Evolutionary conservation across 768 basidiomycete species (phyloP), one percentile per base, ranked within the genome.

Genomic region (Naganishia randhawae): DNA sequence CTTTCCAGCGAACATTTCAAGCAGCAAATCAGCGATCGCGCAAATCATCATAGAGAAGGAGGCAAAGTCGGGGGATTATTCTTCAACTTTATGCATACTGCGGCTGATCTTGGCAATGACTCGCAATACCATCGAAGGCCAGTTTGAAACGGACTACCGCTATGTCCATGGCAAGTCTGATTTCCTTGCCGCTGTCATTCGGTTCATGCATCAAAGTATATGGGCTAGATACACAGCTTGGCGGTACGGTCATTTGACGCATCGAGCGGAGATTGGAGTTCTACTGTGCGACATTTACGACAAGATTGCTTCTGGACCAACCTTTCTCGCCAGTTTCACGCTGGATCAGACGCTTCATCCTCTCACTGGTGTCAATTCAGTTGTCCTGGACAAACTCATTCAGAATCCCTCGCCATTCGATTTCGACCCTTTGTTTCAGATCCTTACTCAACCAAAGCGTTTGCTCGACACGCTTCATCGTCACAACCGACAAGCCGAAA

Each of bases 161-260:
- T 50, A 33, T 33, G 54, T 67, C 9, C 66, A 67, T 45, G 22
- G 31, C 41, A 54, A 55, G 25, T 67, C 66, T 10, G 39, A 55
- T 4, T 48, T 55, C 53, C 52, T 67, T 2, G 22, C 54, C n/a
- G 45, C 53, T 13, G 41, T 55, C 53, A 35, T 62, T 11, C 57
- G 41, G 8, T 68, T 62, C 48, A 32, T 68, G 45, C 67, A 62
- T 68, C 67, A 62, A 62, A 45, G 41, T 31, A 50, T 68, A 37
- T 68, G 45, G 67, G 41, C 57, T 32, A 45, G 67, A 29, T 63
- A 63, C 32, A 14, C 55, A 29, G 33, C 51, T 51, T 68, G 66
- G 66, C 37, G 66, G 8, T 67, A 67, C 48, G 50, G 29, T 14
- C 53, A 51, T n/a, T 22, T 51, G 42, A 61, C 53, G 25, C 67